These are phyloP conservation scores for Diutina sp. DNA, from an alignment of 1,139 yeast genomes.

Conservation along the genomic window DNA sequence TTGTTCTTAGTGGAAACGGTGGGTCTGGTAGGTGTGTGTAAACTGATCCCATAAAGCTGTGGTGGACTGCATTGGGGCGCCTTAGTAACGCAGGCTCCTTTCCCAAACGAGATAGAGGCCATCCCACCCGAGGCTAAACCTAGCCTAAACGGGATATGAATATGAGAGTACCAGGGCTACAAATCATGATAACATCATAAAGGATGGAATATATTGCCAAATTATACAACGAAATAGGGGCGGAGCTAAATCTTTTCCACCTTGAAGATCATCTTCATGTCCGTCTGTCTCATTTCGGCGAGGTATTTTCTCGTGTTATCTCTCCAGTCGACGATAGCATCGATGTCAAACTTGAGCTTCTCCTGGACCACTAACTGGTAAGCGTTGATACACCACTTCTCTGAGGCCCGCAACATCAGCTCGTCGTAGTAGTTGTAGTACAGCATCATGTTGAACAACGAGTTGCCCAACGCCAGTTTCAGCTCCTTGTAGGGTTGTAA, in stretches of 20 bases:
- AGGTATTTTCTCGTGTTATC: constrained; percentile 16
- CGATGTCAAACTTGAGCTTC: constrained; percentile 19
- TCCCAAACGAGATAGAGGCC: neutral
- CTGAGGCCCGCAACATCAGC: constrained; percentile 13
- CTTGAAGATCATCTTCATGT: constrained; percentile 23
- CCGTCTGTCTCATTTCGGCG: constrained; percentile 15
- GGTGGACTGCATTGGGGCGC: neutral
- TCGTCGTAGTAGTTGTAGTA: constrained; percentile 26
- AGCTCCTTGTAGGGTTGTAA: constrained; percentile 17
- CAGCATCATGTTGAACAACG: constrained; percentile 11
- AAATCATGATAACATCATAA: no score
- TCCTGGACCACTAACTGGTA: constrained; percentile 15
- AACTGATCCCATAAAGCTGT: no score
- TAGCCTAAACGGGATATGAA: neutral
- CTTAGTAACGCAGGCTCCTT: neutral
- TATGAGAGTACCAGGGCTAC: neutral
- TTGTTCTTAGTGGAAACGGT: neutral
- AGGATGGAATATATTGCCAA: no score
- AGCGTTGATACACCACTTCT: constrained; percentile 24
- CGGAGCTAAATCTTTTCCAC: constrained; percentile 22
- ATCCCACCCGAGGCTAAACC: neutral
- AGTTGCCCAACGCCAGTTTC: constrained; percentile 19
- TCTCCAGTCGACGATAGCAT: constrained; percentile 27
- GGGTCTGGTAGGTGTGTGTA: neutral
- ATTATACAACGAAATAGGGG: no score